These are phyloP conservation scores for Serendipita sp. DNA, from an alignment of 768 basidiomycete genomes.

Conservation along the genomic window DNA sequence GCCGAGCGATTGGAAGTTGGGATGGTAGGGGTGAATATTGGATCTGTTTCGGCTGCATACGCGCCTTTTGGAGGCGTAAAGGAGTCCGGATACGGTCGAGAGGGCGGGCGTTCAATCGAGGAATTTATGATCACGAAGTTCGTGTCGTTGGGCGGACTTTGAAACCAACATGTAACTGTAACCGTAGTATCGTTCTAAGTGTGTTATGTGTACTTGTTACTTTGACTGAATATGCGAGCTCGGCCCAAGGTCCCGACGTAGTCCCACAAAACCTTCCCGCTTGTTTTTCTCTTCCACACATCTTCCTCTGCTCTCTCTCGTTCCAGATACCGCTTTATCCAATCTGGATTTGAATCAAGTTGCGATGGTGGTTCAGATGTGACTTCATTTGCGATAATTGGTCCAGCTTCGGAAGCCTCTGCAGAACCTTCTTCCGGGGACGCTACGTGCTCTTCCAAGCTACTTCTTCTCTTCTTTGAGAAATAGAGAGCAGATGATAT, in stretches of 20 bases:
- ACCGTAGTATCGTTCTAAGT: too few species aligned
- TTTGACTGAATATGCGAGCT: too few species aligned
- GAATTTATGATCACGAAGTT: slow-evolving; percentile 77
- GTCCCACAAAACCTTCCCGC: neutral
- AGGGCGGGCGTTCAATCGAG: slow-evolving; percentile 79
- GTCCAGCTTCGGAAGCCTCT: neutral
- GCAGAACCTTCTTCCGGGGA: too few species aligned
- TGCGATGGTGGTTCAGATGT: neutral
- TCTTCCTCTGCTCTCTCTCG: neutral
- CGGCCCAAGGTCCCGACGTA: too few species aligned
- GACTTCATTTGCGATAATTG: neutral
- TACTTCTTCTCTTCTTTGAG: neutral
- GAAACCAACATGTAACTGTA: slow-evolving; percentile 8
- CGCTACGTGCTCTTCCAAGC: too few species aligned
- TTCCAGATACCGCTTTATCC: neutral
- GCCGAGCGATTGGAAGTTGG: slow-evolving; percentile 91
- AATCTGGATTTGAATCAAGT: neutral
- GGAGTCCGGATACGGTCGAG: slow-evolving; percentile 69
- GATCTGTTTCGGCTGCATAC: slow-evolving; percentile 55
- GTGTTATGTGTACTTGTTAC: too few species aligned
- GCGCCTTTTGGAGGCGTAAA: slow-evolving; percentile 88
- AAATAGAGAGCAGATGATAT: neutral
- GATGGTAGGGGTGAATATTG: slow-evolving; percentile 78
- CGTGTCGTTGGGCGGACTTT: slow-evolving; percentile 66
- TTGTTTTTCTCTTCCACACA: neutral